phyloP scores from a whole-genome alignment of 2,329 filamentous ascomycete genomes.

The Paraphoma chrysanthemicola region DNA sequence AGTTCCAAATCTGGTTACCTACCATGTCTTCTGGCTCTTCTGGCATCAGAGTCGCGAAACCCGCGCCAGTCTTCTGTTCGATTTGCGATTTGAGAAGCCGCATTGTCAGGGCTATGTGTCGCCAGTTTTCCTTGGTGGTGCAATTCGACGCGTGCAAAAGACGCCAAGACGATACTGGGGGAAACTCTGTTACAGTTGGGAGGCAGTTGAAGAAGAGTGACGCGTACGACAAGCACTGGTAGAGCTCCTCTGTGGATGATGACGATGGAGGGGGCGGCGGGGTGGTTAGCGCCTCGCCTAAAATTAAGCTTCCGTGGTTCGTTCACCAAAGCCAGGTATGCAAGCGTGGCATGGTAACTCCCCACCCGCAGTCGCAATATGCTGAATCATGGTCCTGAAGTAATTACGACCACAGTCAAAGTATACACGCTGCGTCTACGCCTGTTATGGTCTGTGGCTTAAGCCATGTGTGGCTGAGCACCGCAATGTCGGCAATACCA shows the following conservation, averaged over 20 bases:
- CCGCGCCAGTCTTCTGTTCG: slow-evolving; percentile 68
- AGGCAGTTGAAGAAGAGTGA: background rate
- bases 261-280: background rate
- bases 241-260: background rate
- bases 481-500: background rate
- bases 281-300: too few relatives aligned
- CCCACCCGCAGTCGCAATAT: too few relatives aligned
- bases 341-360: too few relatives aligned
- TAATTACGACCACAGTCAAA: background rate
- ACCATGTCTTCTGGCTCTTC: slow-evolving; percentile 81
- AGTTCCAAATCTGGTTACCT: slow-evolving; percentile 8
- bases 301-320: too few relatives aligned
- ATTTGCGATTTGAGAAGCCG: slow-evolving; percentile 71
- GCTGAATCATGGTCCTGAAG: too few relatives aligned
- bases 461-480: background rate
- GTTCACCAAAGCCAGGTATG: too few relatives aligned
- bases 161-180: background rate
- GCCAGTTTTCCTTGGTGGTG: background rate
- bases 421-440: background rate
- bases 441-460: background rate
- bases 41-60: slow-evolving; percentile 69
- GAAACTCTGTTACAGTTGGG: too few relatives aligned
- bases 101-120: slow-evolving; percentile 54
- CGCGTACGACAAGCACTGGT: background rate
- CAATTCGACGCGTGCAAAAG: background rate